Evolutionary conservation across 1,139 yeast species (phyloP).

Genomic region (Yamadazyma taylorii): DNA sequence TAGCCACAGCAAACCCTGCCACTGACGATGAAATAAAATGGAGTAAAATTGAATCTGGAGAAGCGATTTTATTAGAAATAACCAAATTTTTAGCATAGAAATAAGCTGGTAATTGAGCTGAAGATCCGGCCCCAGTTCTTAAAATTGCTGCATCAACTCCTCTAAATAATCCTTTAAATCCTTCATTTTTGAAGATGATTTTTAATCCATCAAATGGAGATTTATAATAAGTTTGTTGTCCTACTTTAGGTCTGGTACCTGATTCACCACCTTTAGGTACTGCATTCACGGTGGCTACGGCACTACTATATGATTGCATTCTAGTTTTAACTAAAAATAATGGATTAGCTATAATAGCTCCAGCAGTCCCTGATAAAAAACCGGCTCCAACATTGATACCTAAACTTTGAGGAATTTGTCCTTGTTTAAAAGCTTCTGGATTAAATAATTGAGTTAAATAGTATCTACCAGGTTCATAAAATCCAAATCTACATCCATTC

Average conservation of each 20-base stretch:
- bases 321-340: slow-evolving; percentile 89
- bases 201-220: slow-evolving; percentile 67
- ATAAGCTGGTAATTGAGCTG: slow-evolving; percentile 94
- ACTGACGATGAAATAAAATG: slow-evolving; percentile 75
- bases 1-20: slow-evolving; percentile 90
- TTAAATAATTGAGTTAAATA: slow-evolving; percentile 54
- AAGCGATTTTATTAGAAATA: slow-evolving; percentile 45
- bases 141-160: slow-evolving; percentile 95
- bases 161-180: slow-evolving; percentile 74
- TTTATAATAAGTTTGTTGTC: slow-evolving; percentile 88
- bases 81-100: slow-evolving; percentile 69
- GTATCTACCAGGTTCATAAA: slow-evolving; percentile 84
- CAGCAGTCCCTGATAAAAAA: slow-evolving; percentile 80
- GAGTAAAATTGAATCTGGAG: slow-evolving; percentile 63
- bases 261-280: slow-evolving; percentile 20
- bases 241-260: slow-evolving; percentile 40
- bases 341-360: slow-evolving; percentile 90
- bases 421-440: slow-evolving; percentile 44
- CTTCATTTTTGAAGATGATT: slow-evolving; percentile 64
- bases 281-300: slow-evolving; percentile 24
- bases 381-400: slow-evolving; percentile 80
- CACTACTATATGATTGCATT: slow-evolving; percentile 76
- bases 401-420: slow-evolving; percentile 55
- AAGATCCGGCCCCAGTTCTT: slow-evolving; percentile 94
- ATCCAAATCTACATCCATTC: slow-evolving; percentile 91